These are phyloP conservation scores for Ogataea pilisensis DNA, from an alignment of 805 yeast species.

Conservation along the genomic window DNA sequence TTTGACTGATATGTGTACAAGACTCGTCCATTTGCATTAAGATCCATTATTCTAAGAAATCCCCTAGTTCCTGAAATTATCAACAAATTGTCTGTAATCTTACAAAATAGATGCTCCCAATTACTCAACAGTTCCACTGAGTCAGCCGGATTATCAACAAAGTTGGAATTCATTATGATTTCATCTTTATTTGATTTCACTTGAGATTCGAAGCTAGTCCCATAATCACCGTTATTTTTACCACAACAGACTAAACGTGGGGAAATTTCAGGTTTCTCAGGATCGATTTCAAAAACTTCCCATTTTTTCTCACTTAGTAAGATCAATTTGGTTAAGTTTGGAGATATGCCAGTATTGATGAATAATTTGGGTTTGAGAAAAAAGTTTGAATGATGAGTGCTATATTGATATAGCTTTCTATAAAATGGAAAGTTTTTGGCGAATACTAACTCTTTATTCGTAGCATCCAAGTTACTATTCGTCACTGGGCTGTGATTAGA, in stretches of 20 bases:
- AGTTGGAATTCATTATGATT: slow-evolving; percentile 27
- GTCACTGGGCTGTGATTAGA: too few relatives aligned
- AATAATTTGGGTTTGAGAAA: slow-evolving; percentile 44
- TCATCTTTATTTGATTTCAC: slow-evolving; percentile 18
- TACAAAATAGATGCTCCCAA: slow-evolving; percentile 62
- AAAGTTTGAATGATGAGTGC: slow-evolving; percentile 46
- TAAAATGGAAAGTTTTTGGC: slow-evolving; percentile 81
- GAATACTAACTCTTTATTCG: slow-evolving; percentile 57
- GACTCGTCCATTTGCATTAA: slow-evolving; percentile 53
- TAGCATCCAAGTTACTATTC: slow-evolving; percentile 1
- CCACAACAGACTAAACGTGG: slow-evolving; percentile 70
- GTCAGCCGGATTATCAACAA: slow-evolving; percentile 24
- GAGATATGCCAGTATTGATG: slow-evolving; percentile 57
- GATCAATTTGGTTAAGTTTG: slow-evolving; percentile 61
- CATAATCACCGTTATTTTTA: slow-evolving; percentile 63
- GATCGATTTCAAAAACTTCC: slow-evolving; percentile 62
- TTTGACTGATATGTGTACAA: slow-evolving; percentile 65
- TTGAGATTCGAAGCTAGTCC: slow-evolving; percentile 42
- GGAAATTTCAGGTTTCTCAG: slow-evolving; percentile 36
- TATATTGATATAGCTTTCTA: slow-evolving; percentile 53
- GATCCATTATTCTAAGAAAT: slow-evolving; percentile 59
- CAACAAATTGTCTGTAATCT: slow-evolving; percentile 53
- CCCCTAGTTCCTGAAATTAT: slow-evolving; percentile 75
- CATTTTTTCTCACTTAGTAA: slow-evolving; percentile 65
- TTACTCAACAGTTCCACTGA: slow-evolving; percentile 34